These are phyloP conservation scores for Parasitella parasitica DNA, from an alignment of 371 early-diverging fungal genomes.

Conservation along the genomic window DNA sequence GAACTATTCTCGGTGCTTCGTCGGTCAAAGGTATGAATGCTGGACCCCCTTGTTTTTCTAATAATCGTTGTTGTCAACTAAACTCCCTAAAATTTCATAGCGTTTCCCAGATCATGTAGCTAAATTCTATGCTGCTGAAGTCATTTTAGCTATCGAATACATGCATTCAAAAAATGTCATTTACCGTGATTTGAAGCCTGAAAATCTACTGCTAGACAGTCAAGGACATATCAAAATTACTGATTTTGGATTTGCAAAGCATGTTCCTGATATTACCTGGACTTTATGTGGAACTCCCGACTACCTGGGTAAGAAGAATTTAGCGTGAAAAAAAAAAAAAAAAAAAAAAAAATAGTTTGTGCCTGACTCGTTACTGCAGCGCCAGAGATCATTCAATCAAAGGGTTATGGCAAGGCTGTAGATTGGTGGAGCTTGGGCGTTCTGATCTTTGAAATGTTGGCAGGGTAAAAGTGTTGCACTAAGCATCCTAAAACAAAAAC, in stretches of 20 bases:
- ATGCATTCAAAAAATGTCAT: constrained; percentile 89
- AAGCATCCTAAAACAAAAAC: background rate
- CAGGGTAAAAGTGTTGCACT: constrained; percentile 51
- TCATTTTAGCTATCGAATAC: constrained; percentile 81
- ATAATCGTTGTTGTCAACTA: too few relatives aligned
- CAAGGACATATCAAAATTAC: constrained; percentile 97
- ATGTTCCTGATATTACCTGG: constrained; percentile 93
- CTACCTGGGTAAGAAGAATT: constrained; percentile 66
- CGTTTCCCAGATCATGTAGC: constrained; percentile 90
- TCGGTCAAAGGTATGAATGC: constrained; percentile 63
- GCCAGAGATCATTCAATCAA: constrained; percentile 95
- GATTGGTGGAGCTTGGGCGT: constrained; percentile 99
- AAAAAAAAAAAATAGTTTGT: too few relatives aligned
- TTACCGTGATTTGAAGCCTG: constrained; percentile 94
- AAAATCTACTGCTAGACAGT: constrained; percentile 83
- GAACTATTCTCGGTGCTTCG: constrained; percentile 88
- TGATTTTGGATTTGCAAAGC: constrained; percentile 98
- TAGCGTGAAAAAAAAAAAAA: too few relatives aligned
- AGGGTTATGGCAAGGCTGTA: constrained; percentile 92
- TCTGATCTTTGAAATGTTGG: constrained; percentile 92
- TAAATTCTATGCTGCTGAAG: constrained; percentile 78
- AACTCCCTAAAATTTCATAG: constrained; percentile 25
- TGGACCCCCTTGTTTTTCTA: too few relatives aligned
- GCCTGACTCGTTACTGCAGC: constrained; percentile 39
- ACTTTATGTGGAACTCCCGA: constrained; percentile 99